phyloP scores from a whole-genome alignment of 805 yeast genomes.

The Metschnikowia lochheadii region DNA sequence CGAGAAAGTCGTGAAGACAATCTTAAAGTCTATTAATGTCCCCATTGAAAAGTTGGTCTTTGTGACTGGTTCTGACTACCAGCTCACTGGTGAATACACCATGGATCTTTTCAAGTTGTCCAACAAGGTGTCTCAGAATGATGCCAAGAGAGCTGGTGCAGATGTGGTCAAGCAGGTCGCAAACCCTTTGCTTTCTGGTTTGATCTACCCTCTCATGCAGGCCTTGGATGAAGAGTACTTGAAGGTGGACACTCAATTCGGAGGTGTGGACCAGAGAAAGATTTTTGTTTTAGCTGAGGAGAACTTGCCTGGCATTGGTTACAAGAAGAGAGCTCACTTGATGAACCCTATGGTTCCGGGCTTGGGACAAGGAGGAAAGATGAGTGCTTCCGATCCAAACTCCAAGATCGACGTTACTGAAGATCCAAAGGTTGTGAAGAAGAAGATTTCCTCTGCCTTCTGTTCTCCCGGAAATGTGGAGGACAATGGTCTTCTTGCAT shows the following conservation, averaged over 20 bases:
- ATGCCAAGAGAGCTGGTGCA: conserved; percentile 98
- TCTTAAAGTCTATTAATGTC: conserved; percentile 80
- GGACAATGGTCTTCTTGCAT: conserved; percentile 86
- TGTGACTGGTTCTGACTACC: conserved; percentile 88
- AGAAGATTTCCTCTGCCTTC: conserved; percentile 88
- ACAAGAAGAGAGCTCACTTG: conserved; percentile 95
- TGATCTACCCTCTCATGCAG: conserved; percentile 98
- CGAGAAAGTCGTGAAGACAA: conserved; percentile 77
- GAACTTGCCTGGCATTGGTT: conserved; percentile 78
- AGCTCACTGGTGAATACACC: conserved; percentile 70
- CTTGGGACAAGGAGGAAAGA: conserved; percentile 92
- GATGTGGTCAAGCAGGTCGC: conserved; percentile 98
- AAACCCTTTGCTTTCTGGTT: conserved; percentile 87
- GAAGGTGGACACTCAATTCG: conserved; percentile 89
- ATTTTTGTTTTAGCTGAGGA: conserved; percentile 97
- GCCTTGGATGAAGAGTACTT: conserved; percentile 93
- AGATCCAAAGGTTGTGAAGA: conserved; percentile 80
- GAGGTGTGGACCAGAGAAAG: conserved; percentile 98
- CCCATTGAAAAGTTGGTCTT: conserved; percentile 86
- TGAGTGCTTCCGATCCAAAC: conserved; percentile 99
- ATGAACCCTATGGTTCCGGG: conserved; percentile 99
- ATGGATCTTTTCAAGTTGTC: conserved; percentile 85
- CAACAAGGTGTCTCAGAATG: conserved; percentile 85
- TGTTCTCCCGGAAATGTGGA: conserved; percentile 92
- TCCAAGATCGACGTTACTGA: conserved; percentile 93